These are phyloP conservation scores for Lunularia cruciata DNA, from an alignment of 225 moss, liverwort and hornwort genomes.

Conservation along the genomic window DNA sequence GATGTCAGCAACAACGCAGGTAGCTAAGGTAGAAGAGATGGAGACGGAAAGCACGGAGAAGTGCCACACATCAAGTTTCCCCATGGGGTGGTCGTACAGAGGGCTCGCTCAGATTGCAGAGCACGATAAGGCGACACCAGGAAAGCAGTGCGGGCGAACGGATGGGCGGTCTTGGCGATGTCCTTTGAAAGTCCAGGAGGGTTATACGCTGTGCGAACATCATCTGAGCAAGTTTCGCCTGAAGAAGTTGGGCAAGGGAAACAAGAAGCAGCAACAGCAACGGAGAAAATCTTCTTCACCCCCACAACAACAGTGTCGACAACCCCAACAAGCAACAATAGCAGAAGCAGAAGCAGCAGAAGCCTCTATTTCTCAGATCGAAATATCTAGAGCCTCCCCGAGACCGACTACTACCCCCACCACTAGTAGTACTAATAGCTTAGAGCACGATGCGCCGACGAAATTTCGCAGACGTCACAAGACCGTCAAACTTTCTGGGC, in stretches of 20 bases:
- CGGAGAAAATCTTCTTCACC: too few relatives aligned
- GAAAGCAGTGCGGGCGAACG: constrained; percentile 46
- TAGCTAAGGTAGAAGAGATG: neutral
- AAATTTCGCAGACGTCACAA: constrained; percentile 40
- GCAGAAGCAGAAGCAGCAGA: constrained; percentile 22
- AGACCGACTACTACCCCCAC: constrained; percentile 2
- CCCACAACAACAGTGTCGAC: neutral
- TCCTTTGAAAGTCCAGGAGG: constrained; percentile 42
- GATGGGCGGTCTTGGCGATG: constrained; percentile 53
- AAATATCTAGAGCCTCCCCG: neutral
- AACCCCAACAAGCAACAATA: neutral
- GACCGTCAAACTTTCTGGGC: constrained; percentile 48
- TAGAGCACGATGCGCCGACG: constrained; percentile 35
- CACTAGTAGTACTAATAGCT: too few relatives aligned
- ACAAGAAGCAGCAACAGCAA: constrained; percentile 1
- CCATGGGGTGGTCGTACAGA: constrained; percentile 44
- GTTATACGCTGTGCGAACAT: constrained; percentile 46
- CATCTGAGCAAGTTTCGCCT: constrained; percentile 45
- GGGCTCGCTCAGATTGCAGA: constrained; percentile 53
- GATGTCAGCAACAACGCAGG: neutral
- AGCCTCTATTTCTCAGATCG: constrained; percentile 11
- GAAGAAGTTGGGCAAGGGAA: constrained; percentile 42
- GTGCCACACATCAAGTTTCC: constrained; percentile 22
- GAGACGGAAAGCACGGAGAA: constrained; percentile 1
- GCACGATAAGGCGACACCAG: constrained; percentile 36